A percentile compares a stretch with the other conserved stretches of the same genome.
Evolutionary conservation across 352 stramenopile species (phyloP).

Genomic region (Globisporangium cederbergense): DNA sequence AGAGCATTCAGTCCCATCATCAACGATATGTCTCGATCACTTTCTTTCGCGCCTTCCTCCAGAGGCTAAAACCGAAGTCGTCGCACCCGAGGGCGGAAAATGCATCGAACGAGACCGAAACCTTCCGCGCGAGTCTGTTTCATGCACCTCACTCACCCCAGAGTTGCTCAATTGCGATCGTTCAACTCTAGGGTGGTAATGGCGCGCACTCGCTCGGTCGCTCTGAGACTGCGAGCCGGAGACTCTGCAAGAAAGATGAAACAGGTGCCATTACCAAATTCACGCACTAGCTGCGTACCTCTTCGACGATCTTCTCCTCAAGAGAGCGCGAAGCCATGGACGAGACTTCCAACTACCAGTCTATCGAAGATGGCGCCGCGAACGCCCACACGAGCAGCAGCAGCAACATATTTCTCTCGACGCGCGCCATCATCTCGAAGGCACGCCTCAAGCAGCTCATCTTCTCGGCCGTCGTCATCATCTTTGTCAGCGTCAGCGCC

Average conservation of each 20-base stretch:
- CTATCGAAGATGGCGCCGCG: slow-evolving; percentile 4
- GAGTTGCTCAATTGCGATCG: neutral
- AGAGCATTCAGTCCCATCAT: neutral
- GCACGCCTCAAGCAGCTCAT: slow-evolving; percentile 11
- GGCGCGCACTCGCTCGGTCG: neutral
- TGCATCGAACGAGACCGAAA: neutral
- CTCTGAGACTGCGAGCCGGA: neutral
- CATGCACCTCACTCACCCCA: neutral
- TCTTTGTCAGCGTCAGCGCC: slow-evolving; percentile 15
- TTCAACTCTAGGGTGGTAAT: neutral
- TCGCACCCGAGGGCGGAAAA: neutral
- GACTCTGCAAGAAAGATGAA: neutral
- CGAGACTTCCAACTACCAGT: slow-evolving; percentile 16
- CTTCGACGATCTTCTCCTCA: neutral
- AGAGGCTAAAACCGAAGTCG: neutral
- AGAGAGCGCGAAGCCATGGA: slow-evolving; percentile 6
- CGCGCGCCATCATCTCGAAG: slow-evolving; percentile 16
- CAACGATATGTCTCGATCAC: neutral
- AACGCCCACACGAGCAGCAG: neutral
- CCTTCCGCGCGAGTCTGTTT: neutral
- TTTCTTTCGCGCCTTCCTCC: slow-evolving; percentile 3
- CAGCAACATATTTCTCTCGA: neutral
- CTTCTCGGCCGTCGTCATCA: slow-evolving; percentile 14
- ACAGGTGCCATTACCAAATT: slow-evolving; percentile 6
- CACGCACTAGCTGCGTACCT: slow-evolving; percentile 18